Conservation (phyloP, 768 basidiomycete species). For the Rickenella mellea region DNA sequence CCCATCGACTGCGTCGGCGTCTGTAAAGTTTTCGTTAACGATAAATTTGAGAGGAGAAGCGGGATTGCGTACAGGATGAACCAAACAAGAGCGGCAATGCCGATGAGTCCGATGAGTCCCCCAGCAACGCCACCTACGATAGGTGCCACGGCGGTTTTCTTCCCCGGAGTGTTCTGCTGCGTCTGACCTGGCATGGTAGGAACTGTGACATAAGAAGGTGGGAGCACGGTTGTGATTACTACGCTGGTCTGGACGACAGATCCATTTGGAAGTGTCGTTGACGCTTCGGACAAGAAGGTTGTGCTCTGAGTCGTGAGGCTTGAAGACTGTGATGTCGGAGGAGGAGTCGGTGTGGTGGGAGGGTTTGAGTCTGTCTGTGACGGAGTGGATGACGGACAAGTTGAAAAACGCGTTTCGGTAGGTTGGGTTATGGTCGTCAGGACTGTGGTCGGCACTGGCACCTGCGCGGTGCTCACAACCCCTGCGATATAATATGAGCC, state of each 20-base stretch:
- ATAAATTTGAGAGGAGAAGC: constrained; percentile 2
- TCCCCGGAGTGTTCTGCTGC: constrained; percentile 11
- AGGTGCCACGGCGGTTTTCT: constrained; percentile 23
- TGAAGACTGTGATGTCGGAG: constrained; percentile 5
- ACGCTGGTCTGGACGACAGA: constrained; percentile 24
- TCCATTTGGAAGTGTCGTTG: constrained; percentile 31
- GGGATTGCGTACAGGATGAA: constrained; percentile 33
- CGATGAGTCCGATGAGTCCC: constrained; percentile 42
- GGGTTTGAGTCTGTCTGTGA: constrained; percentile 8
- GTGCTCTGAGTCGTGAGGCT: constrained; percentile 5
- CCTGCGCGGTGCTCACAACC: constrained; percentile 22
- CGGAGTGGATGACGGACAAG: constrained; percentile 23
- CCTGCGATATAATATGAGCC: too few relatives aligned
- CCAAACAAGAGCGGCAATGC: constrained; percentile 36
- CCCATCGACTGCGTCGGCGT: constrained; percentile 21
- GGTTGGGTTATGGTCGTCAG: constrained; percentile 19
- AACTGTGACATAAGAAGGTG: constrained; percentile 21
- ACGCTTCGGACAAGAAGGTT: constrained; percentile 1
- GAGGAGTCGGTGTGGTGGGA: constrained; percentile 1
- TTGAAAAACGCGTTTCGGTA: constrained; percentile 29
- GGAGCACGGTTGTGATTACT: constrained; percentile 27
- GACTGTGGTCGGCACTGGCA: constrained; percentile 30
- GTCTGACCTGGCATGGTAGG: constrained; percentile 10
- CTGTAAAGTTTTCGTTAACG: neutral
- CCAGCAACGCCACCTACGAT: constrained; percentile 47